Evolutionary conservation across 2,329 filamentous ascomycete genomes (phyloP).

Genomic region (Aspergillus ochraceoroseus): DNA sequence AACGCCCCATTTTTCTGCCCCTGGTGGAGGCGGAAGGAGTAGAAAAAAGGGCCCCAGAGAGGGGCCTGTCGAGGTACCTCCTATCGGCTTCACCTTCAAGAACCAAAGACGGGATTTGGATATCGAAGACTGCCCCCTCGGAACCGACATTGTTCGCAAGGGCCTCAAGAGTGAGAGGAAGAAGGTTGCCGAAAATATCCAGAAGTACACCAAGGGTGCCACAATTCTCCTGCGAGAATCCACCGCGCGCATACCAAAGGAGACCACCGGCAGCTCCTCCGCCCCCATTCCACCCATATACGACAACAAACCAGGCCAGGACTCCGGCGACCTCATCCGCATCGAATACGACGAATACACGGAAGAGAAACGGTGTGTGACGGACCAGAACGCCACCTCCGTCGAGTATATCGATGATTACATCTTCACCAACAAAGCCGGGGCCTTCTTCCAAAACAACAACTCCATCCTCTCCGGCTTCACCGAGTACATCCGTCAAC

Average conservation of each 20-base stretch:
- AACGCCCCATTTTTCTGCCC: slow-evolving; percentile 89
- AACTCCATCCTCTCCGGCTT: slow-evolving; percentile 90
- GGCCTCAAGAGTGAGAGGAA: slow-evolving; percentile 76
- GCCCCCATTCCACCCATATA: slow-evolving; percentile 23
- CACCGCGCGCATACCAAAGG: slow-evolving; percentile 56
- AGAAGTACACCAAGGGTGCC: slow-evolving; percentile 71
- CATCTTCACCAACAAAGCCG: slow-evolving; percentile 84
- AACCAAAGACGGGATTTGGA: slow-evolving; percentile 75
- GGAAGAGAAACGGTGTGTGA: slow-evolving; percentile 84
- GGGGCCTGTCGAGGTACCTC: slow-evolving; percentile 55
- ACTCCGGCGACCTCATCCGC: slow-evolving; percentile 46
- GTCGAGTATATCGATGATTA: slow-evolving; percentile 85
- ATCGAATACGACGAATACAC: slow-evolving; percentile 58
- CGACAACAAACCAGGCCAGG: slow-evolving; percentile 26
- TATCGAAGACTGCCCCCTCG: slow-evolving; percentile 96
- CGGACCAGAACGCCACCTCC: slow-evolving; percentile 72
- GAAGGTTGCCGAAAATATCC: slow-evolving; percentile 65
- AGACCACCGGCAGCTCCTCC: slow-evolving; percentile 12
- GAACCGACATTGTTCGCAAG: slow-evolving; percentile 73
- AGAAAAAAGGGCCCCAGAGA: slow-evolving; percentile 49
- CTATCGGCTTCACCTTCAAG: slow-evolving; percentile 87
- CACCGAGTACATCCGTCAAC: slow-evolving; percentile 77
- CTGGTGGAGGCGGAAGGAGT: slow-evolving; percentile 50
- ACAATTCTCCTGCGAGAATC: slow-evolving; percentile 85
- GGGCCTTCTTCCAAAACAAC: slow-evolving; percentile 99